phyloP scores from a whole-genome alignment of 2,329 filamentous ascomycete genomes.

The Pseudogymnoascus sp. region DNA sequence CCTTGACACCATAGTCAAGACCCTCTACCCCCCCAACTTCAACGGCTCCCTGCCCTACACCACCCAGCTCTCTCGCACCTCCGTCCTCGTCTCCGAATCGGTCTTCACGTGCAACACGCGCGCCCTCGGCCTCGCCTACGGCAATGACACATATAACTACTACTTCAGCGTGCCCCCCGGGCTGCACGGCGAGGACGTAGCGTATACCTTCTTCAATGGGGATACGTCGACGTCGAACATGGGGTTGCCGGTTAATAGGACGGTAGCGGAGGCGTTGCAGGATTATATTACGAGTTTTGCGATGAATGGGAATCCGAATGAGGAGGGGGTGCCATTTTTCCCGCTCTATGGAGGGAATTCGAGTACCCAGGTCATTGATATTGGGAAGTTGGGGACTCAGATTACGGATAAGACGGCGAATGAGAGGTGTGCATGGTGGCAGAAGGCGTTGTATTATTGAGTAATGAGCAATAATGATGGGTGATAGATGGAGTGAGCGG shows the following conservation, averaged over 20 bases:
- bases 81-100: constrained; percentile 35
- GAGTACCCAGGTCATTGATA: constrained; percentile 13
- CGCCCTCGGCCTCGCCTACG: constrained; percentile 39
- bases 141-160: constrained; percentile 42
- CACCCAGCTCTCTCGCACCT: constrained; percentile 34
- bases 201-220: constrained; percentile 44
- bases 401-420: constrained; percentile 23
- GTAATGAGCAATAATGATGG: background rate
- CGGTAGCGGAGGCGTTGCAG: constrained; percentile 29
- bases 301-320: constrained; percentile 26
- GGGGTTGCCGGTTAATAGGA: constrained; percentile 22
- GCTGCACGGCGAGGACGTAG: constrained; percentile 43
- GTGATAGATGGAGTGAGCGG: background rate
- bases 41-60: constrained; percentile 37
- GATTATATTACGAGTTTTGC: constrained; percentile 31
- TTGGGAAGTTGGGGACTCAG: constrained; percentile 14
- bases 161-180: constrained; percentile 44
- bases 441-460: constrained; percentile 19
- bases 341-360: constrained; percentile 18
- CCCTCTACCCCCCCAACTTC: constrained; percentile 42
- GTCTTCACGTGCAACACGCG: constrained; percentile 44
- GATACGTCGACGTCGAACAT: constrained; percentile 20
- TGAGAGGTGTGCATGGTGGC: constrained; percentile 29
- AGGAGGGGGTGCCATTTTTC: constrained; percentile 16
- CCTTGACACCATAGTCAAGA: constrained; percentile 26